A percentile compares a stretch with the other conserved stretches of the same genome.
phyloP scores from a whole-genome alignment of 352 stramenopile genomes.

The Phytophthora idaei region DNA sequence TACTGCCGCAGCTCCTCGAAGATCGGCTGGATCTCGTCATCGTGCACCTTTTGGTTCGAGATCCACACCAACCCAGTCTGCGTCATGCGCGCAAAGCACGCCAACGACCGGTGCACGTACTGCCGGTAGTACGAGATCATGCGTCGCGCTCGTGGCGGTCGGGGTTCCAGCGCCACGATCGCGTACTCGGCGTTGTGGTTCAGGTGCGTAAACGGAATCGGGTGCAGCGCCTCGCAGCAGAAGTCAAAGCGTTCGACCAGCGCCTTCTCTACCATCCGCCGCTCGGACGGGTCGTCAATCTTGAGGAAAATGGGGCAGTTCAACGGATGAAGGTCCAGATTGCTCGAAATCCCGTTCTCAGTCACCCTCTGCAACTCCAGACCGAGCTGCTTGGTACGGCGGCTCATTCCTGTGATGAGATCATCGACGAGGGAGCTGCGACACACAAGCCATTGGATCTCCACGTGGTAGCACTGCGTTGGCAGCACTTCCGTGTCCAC shows the following conservation, averaged over 20 bases:
- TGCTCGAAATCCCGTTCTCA: constrained; percentile 80
- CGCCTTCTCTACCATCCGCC: constrained; percentile 62
- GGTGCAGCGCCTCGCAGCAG: constrained; percentile 71
- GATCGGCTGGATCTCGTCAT: constrained; percentile 67
- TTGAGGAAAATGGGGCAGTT: constrained; percentile 80
- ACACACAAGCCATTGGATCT: constrained; percentile 88
- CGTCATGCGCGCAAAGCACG: constrained; percentile 78
- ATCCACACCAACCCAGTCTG: constrained; percentile 83
- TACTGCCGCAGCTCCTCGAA: constrained; percentile 67
- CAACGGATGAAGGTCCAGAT: constrained; percentile 79
- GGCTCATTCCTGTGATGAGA: constrained; percentile 69
- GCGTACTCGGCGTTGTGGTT: constrained; percentile 67
- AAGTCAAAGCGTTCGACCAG: constrained; percentile 72
- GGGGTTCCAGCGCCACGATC: constrained; percentile 39
- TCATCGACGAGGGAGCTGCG: constrained; percentile 84
- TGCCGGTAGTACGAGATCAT: constrained; percentile 66
- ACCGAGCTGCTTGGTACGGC: constrained; percentile 77
- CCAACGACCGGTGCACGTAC: constrained; percentile 65
- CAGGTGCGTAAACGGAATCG: constrained; percentile 57
- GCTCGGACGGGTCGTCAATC: constrained; percentile 48
- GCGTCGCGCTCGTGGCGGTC: constrained; percentile 31
- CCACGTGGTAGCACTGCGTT: constrained; percentile 82
- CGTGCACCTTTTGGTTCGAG: constrained; percentile 76
- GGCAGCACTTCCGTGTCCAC: constrained; percentile 74
- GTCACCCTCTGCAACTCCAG: constrained; percentile 75